These are phyloP conservation scores for Colletotrichum camelliae DNA, from an alignment of 2,329 filamentous ascomycete genomes.

Conservation along the genomic window DNA sequence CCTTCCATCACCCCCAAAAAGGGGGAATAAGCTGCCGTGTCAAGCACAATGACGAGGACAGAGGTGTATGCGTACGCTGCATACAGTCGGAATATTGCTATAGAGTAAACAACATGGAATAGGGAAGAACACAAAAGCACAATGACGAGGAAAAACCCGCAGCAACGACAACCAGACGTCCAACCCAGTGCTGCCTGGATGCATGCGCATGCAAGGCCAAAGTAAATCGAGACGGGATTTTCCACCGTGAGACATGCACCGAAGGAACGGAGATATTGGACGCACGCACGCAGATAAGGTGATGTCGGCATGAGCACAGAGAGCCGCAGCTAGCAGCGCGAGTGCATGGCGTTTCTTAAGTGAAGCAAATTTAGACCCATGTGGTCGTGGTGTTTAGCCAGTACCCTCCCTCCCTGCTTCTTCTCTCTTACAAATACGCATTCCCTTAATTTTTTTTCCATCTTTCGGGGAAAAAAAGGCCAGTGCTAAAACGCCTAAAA, in stretches of 20 bases:
- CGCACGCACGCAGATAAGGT: neutral
- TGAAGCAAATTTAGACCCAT: neutral
- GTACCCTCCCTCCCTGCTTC: neutral
- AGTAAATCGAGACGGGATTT: neutral
- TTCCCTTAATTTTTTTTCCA: neutral
- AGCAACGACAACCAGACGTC: neutral
- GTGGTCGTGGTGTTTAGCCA: neutral
- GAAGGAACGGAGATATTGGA: neutral
- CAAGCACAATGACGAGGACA: neutral
- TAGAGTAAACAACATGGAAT: no score
- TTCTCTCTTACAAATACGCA: neutral
- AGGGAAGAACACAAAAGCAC: neutral
- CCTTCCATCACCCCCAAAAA: neutral
- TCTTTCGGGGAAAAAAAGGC: neutral
- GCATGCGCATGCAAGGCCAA: neutral
- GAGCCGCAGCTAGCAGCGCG: neutral
- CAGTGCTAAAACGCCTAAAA: neutral
- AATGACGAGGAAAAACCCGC: neutral
- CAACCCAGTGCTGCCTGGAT: neutral
- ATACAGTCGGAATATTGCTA: no score
- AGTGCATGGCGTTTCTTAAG: neutral
- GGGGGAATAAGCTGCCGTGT: neutral
- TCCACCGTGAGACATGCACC: neutral
- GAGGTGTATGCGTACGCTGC: no score
- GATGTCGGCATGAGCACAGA: neutral